Base-by-base conservation (phyloP, 2,329 filamentous ascomycete species). In the Nothophaeocryptopus gaeumannii region DNA sequence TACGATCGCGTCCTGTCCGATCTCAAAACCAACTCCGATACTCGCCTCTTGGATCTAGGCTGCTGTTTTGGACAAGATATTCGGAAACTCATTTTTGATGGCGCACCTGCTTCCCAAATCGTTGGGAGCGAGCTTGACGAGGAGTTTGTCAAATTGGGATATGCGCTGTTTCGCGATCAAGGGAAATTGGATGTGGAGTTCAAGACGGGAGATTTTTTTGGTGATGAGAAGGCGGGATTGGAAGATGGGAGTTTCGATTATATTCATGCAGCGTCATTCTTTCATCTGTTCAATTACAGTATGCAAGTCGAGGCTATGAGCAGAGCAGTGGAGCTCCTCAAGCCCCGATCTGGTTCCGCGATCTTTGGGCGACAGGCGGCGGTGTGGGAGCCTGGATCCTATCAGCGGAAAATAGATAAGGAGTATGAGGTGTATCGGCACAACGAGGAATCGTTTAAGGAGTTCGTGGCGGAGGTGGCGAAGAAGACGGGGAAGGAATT, bases 221-320 rank as follows among this genome's bases (percentile, higher is more conserved):
- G 15, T 30, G 20, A 51, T 0, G 40, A 64, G 0, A 52, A 75
- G 31, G 64, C 62, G 11, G 47, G 67, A 35, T 20, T 46, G 12
- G 34, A 26, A 2, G 20, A 36, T 11, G 32, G 35, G n/a, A 59
- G 74, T 1, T 52, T 52, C 41, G 70, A 75, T 48, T 67, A 77
- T 7, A 53, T 76, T 5, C 64, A 72, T 30, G 63, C 72, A 1
- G 66, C 66, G 0, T 70, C 69, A 0, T 72, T 76, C 58, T 68
- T 77, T 34, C 74, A 76, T 42, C 61, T 75, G 5, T 76, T 74
- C 53, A 63, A 65, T 30, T 71, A 62, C 56, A 67, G 72, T 1
- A 60, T 62, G 7, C 73, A 76, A 50, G 51, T 71, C 9, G 59
- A 65, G 41, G 65, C 67, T n/a, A 65, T 65, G 8, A 67, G 68